Conservation (phyloP, 1,284 basidiomycete species). For the Cutaneotrichosporon curvatum region DNA sequence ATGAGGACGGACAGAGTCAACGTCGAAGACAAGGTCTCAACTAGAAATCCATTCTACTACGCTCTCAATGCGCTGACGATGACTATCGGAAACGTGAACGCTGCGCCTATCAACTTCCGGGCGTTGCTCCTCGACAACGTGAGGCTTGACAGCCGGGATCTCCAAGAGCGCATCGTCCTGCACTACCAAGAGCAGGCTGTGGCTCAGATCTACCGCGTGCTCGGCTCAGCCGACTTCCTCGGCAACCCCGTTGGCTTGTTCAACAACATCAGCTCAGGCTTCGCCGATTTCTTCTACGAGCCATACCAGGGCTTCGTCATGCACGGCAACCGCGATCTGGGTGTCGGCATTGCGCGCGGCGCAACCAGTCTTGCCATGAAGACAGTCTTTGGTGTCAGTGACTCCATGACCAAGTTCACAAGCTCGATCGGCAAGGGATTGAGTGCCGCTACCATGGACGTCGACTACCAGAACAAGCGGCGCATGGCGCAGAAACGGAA, state of each 20-base stretch:
- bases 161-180: slow-evolving; percentile 76
- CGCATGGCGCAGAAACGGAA: slow-evolving; percentile 85
- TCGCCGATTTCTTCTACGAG: slow-evolving; percentile 98
- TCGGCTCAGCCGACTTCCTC: slow-evolving; percentile 91
- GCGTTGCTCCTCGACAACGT: slow-evolving; percentile 93
- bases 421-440: slow-evolving; percentile 95
- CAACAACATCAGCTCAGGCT: slow-evolving; percentile 98
- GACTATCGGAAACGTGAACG: slow-evolving; percentile 95
- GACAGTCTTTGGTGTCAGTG: slow-evolving; percentile 92
- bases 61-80: slow-evolving; percentile 92
- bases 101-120: slow-evolving; percentile 92
- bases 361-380: slow-evolving; percentile 99
- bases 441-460: slow-evolving; percentile 92
- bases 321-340: slow-evolving; percentile 92
- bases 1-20: slow-evolving; percentile 93
- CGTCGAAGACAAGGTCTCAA: slow-evolving; percentile 69
- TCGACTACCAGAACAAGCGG: slow-evolving; percentile 86
- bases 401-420: slow-evolving; percentile 95
- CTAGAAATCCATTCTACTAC: slow-evolving; percentile 87
- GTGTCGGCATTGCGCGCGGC: slow-evolving; percentile 95
- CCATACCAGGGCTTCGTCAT: slow-evolving; percentile 96
- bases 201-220: slow-evolving; percentile 88
- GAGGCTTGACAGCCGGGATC: slow-evolving; percentile 73
- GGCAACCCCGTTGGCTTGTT: slow-evolving; percentile 84
- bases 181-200: slow-evolving; percentile 94